Percentiles rank a stretch among this genome's conserved stretches.
These are phyloP conservation scores for Emiliania huxleyi DNA, from an alignment of 78 protist genomes.

Conservation along the genomic window DNA sequence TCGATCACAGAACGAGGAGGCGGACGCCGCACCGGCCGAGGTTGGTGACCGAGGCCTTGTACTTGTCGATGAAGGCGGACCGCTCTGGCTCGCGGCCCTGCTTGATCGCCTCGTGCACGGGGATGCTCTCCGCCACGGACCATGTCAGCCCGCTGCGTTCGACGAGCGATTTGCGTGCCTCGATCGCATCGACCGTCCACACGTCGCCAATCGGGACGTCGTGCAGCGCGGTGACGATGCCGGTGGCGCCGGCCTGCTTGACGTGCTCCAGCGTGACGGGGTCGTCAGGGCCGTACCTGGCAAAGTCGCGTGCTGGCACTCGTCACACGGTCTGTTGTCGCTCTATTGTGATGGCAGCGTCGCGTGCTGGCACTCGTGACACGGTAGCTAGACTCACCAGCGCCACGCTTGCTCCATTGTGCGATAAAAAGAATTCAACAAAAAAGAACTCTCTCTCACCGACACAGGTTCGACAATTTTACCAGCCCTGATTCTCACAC, in stretches of 20 bases:
- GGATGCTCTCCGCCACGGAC: slow-evolving; percentile 4
- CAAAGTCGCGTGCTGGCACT: no score
- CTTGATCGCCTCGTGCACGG: slow-evolving; percentile 32
- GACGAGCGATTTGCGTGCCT: neutral
- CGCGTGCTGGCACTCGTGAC: no score
- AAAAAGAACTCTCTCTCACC: no score
- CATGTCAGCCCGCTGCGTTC: neutral
- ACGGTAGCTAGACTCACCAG: no score
- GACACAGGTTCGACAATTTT: no score
- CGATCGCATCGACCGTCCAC: neutral
- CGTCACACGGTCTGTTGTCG: no score
- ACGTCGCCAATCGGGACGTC: neutral
- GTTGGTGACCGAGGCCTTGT: neutral
- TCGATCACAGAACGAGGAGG: no score
- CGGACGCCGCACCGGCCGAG: neutral
- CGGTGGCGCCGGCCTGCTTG: neutral
- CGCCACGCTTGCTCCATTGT: no score
- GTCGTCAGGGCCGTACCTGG: slow-evolving; percentile 8
- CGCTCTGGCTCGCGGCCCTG: neutral
- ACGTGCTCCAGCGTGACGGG: neutral
- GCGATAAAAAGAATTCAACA: no score
- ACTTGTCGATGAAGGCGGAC: neutral
- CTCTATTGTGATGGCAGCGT: no score
- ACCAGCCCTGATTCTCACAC: no score
- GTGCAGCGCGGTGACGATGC: slow-evolving; percentile 17